Evolutionary conservation across 129 eudicot genomes (phyloP).

Genomic region (Pittosporum tobira): DNA sequence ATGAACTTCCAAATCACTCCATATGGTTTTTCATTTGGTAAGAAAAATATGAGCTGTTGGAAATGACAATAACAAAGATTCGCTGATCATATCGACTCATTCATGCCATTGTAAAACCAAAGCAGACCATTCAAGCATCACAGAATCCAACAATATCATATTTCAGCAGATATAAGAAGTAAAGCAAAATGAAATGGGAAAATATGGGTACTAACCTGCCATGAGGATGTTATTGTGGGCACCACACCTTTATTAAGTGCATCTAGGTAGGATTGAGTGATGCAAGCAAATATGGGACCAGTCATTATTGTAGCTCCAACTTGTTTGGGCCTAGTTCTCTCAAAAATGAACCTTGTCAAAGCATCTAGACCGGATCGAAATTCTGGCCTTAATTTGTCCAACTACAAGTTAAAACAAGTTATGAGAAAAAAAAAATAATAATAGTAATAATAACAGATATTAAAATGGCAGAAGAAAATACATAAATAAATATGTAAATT

Average conservation of each 20-base stretch:
- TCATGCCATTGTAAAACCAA: neutral
- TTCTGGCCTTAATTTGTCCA: conserved; percentile 88
- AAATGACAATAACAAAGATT: too few relatives aligned
- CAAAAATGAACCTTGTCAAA: conserved; percentile 84
- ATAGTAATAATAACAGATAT: conserved; percentile 1
- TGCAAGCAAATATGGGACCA: conserved; percentile 91
- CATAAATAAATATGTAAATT: neutral
- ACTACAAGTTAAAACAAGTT: conserved; percentile 23
- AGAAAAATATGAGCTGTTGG: too few relatives aligned
- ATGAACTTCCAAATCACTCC: too few relatives aligned
- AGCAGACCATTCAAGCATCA: neutral
- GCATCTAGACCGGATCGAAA: conserved; percentile 86
- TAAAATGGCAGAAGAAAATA: conserved; percentile 4
- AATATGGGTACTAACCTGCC: conserved; percentile 58
- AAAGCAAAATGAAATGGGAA: neutral
- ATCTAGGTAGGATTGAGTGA: conserved; percentile 91
- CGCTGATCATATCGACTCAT: neutral
- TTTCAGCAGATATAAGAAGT: neutral
- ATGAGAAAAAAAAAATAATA: neutral
- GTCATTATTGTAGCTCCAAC: conserved; percentile 88
- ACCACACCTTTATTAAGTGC: conserved; percentile 98
- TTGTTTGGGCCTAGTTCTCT: conserved; percentile 96
- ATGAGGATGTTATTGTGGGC: conserved; percentile 95
- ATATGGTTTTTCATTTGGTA: too few relatives aligned
- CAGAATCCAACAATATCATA: neutral